Evolutionary conservation across 2,329 filamentous ascomycete species (phyloP).

Genomic region (Atkinsonella hypoxylon): DNA sequence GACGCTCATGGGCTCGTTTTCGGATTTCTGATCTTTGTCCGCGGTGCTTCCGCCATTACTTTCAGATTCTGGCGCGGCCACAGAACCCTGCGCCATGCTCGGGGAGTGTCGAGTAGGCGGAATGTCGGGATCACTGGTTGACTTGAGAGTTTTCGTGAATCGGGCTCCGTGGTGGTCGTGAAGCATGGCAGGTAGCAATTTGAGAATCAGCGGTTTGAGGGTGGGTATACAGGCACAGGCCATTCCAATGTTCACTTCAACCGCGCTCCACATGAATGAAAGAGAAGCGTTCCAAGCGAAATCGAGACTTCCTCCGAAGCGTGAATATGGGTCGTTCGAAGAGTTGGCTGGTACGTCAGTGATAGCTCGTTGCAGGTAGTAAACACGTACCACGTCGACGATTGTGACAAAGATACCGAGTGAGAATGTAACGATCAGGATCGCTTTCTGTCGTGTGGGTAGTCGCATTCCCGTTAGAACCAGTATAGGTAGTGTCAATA

Average conservation of each 20-base stretch:
- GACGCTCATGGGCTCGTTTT: conserved; percentile 21
- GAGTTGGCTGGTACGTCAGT: conserved; percentile 25
- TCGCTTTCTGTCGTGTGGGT: conserved; percentile 75
- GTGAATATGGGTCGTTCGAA: conserved; percentile 25
- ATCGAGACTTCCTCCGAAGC: conserved; percentile 39
- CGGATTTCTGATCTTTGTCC: not conserved
- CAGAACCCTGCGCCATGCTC: not conserved
- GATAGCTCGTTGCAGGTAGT: conserved; percentile 71
- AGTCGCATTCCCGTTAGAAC: conserved; percentile 78
- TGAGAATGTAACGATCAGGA: conserved; percentile 74
- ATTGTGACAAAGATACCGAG: conserved; percentile 80
- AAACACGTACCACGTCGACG: conserved; percentile 81
- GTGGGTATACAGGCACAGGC: conserved; percentile 88
- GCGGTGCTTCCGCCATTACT: not conserved
- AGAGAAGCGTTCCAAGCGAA: conserved; percentile 67
- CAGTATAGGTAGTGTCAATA: conserved; percentile 78
- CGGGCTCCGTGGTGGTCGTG: conserved; percentile 36
- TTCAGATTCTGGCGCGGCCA: not conserved
- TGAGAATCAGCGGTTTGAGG: conserved; percentile 71
- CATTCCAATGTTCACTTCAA: conserved; percentile 85
- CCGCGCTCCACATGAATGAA: conserved; percentile 85
- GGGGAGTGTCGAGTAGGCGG: conserved; percentile 12
- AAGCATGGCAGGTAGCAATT: conserved; percentile 44
- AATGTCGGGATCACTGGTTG: conserved; percentile 18
- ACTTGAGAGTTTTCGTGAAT: conserved; percentile 14